These are phyloP conservation scores for Geotrichum histeridarum DNA, from an alignment of 1,139 yeast genomes.

Conservation along the genomic window DNA sequence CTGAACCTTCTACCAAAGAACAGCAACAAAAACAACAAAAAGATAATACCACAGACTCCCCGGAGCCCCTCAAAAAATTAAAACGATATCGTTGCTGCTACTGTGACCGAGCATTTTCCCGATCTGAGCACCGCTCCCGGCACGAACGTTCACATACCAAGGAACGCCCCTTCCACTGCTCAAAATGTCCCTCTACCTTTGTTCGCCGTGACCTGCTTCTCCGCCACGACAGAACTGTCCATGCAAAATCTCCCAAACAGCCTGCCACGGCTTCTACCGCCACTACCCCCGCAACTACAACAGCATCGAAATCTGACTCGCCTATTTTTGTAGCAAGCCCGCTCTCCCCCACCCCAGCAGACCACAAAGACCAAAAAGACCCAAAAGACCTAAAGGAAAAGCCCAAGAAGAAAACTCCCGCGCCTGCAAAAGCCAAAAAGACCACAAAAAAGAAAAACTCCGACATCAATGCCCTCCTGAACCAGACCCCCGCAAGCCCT, in stretches of 20 bases:
- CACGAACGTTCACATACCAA: conserved; percentile 83
- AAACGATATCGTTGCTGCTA: conserved; percentile 60
- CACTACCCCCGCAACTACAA: neutral
- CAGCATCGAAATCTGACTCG: conserved; percentile 1
- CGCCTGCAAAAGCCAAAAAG: neutral
- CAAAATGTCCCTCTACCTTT: conserved; percentile 64
- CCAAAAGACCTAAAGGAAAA: neutral
- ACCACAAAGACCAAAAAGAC: no score
- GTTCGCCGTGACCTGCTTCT: conserved; percentile 72
- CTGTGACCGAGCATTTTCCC: conserved; percentile 74
- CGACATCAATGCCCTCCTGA: neutral
- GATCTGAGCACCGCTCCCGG: conserved; percentile 76
- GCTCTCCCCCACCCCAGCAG: neutral
- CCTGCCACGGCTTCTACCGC: conserved; percentile 1
- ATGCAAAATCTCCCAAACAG: conserved; percentile 36
- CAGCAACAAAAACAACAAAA: conserved; percentile 4
- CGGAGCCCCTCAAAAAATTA: conserved; percentile 5
- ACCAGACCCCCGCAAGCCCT: neutral
- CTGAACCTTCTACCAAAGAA: conserved; percentile 1
- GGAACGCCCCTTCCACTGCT: conserved; percentile 74
- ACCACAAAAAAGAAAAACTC: conserved; percentile 3
- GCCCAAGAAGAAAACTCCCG: neutral
- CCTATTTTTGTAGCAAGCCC: neutral
- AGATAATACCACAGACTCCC: no score
- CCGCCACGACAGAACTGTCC: conserved; percentile 75